A percentile compares a stretch with the other conserved stretches of the same genome.
These are phyloP conservation scores for Nasturtium officinale DNA, from an alignment of 345 rosid species.

Conservation along the genomic window DNA sequence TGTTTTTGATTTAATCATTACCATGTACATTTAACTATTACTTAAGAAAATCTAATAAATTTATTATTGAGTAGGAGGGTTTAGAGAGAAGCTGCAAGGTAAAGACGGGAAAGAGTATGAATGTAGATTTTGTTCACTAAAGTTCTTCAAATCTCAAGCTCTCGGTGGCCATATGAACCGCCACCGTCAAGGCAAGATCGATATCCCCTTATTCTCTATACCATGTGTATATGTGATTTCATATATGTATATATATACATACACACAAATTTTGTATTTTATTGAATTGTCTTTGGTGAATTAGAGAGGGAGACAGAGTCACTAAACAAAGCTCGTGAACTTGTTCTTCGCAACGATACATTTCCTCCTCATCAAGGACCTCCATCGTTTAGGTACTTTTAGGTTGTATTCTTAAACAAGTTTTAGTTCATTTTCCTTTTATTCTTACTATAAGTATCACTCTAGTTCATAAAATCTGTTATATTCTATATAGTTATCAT, in stretches of 20 bases:
- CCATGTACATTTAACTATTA: constrained; percentile 39
- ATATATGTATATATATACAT: not conserved
- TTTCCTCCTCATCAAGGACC: constrained; percentile 52
- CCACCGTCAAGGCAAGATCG: constrained; percentile 92
- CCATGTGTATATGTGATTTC: not conserved
- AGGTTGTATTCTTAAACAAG: not conserved
- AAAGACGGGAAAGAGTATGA: constrained; percentile 89
- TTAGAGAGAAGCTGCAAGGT: constrained; percentile 69
- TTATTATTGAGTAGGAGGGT: constrained; percentile 40
- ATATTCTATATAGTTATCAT: constrained; percentile 52
- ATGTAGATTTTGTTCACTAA: constrained; percentile 99
- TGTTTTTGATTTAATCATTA: constrained; percentile 27
- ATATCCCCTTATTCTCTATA: constrained; percentile 21
- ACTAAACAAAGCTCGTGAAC: constrained; percentile 96
- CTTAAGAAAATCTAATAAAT: constrained; percentile 34
- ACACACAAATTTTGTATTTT: constrained; percentile 39
- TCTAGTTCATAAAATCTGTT: not conserved
- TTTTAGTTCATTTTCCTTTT: not conserved
- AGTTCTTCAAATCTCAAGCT: constrained; percentile 99
- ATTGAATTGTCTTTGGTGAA: constrained; percentile 31
- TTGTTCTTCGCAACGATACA: constrained; percentile 79
- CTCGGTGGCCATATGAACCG: constrained; percentile 99
- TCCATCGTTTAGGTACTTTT: constrained; percentile 52
- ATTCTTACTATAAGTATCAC: constrained; percentile 5
- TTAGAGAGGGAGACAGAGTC: constrained; percentile 98